Evolutionary conservation across 768 basidiomycete genomes (phyloP).

Genomic region (Coprinopsis cinerea): DNA sequence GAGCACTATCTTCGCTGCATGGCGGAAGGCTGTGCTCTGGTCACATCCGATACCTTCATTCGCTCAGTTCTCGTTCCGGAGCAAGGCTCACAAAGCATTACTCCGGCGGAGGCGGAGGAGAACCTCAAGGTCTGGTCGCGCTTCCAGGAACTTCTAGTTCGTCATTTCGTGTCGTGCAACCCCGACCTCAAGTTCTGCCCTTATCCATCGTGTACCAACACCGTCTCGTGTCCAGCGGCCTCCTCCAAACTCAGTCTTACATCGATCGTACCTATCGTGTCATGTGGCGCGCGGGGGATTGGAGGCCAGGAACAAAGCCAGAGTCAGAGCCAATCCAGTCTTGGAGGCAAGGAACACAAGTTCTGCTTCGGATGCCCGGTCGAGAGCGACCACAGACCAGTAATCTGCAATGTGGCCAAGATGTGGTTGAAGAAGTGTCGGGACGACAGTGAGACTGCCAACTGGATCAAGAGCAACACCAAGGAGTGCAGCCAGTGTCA

Average conservation of each 20-base stretch:
- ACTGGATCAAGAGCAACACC: slow-evolving; percentile 99
- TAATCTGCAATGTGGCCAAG: slow-evolving; percentile 82
- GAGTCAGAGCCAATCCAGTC: slow-evolving; percentile 20
- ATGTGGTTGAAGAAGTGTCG: slow-evolving; percentile 97
- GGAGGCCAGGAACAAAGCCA: slow-evolving; percentile 30
- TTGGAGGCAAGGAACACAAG: slow-evolving; percentile 50
- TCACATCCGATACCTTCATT: slow-evolving; percentile 61
- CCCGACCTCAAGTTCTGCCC: slow-evolving; percentile 89
- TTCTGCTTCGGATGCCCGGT: slow-evolving; percentile 96
- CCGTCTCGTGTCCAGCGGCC: slow-evolving; percentile 85
- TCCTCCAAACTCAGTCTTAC: slow-evolving; percentile 68
- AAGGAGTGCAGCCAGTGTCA: slow-evolving; percentile 97
- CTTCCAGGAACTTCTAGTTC: slow-evolving; percentile 82
- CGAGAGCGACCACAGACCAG: slow-evolving; percentile 86
- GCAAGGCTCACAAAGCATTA: slow-evolving; percentile 20
- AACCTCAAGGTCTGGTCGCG: slow-evolving; percentile 53
- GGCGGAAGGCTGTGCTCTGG: slow-evolving; percentile 68
- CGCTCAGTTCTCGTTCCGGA: slow-evolving; percentile 41
- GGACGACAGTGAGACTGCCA: slow-evolving; percentile 97
- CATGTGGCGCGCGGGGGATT: slow-evolving; percentile 63
- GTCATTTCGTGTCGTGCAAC: slow-evolving; percentile 86
- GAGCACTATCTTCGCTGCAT: slow-evolving; percentile 73
- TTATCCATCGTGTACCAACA: slow-evolving; percentile 88
- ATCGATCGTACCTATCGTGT: slow-evolving; percentile 82
- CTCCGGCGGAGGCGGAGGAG: slow-evolving; percentile 26